phyloP scores from a whole-genome alignment of 768 basidiomycete species.

The Crassisporium funariophilum region DNA sequence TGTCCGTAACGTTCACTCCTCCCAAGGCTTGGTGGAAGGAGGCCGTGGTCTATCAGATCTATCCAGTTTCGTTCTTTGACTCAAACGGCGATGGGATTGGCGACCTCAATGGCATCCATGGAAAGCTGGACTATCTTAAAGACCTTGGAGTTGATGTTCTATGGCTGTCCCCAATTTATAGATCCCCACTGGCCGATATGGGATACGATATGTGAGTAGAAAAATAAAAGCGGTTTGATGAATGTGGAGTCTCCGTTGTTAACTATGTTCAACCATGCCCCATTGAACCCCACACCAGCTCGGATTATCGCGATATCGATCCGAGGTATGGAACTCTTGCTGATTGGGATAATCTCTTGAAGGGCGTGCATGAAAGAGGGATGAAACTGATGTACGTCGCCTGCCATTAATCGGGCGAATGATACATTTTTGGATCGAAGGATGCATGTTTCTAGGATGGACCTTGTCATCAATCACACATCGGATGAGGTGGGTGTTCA shows the following conservation, averaged over 20 bases:
- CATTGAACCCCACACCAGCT: slow-evolving; percentile 35
- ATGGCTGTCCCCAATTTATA: slow-evolving; percentile 76
- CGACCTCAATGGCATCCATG: slow-evolving; percentile 65
- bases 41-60: slow-evolving; percentile 66
- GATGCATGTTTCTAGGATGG: slow-evolving; percentile 51
- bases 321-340: slow-evolving; percentile 63
- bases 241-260: no score
- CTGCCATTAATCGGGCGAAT: not conserved
- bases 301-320: slow-evolving; percentile 67
- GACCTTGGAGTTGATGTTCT: slow-evolving; percentile 67
- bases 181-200: slow-evolving; percentile 70
- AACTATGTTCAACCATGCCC: not conserved
- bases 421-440: not conserved
- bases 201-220: slow-evolving; percentile 65
- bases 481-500: slow-evolving; percentile 54
- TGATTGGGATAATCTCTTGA: slow-evolving; percentile 59
- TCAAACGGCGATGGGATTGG: slow-evolving; percentile 73
- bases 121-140: slow-evolving; percentile 69
- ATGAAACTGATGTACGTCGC: slow-evolving; percentile 68
- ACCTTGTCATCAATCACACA: slow-evolving; percentile 76
- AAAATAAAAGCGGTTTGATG: not conserved
- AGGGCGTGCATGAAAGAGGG: slow-evolving; percentile 57
- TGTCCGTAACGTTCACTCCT: not conserved
- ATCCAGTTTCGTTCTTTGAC: slow-evolving; percentile 70
- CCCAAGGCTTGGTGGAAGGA: slow-evolving; percentile 57